Percentiles rank a stretch among this genome's conserved stretches.
Evolutionary conservation across 139 green algal species (phyloP).

Genomic region (Microglena sp.): DNA sequence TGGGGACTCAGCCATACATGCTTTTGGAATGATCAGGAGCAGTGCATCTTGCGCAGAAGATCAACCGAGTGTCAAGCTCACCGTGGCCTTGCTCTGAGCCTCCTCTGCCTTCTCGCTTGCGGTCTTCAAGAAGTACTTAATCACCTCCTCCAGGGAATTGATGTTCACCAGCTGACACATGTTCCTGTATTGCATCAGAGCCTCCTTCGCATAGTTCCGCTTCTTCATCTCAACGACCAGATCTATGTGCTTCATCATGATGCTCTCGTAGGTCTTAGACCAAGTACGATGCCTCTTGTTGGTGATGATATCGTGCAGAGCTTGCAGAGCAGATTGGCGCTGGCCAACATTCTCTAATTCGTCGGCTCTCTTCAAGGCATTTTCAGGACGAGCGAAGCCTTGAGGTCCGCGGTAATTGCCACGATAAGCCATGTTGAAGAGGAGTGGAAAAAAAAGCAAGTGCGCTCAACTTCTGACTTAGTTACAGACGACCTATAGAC

Average conservation of each 20-base stretch:
- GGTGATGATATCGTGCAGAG: constrained; percentile 92
- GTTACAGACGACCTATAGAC: not conserved
- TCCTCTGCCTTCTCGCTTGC: constrained; percentile 81
- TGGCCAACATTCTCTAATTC: constrained; percentile 92
- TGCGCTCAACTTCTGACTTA: not conserved
- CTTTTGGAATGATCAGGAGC: too few species aligned
- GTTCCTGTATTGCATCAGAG: constrained; percentile 97
- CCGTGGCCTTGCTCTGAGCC: constrained; percentile 64
- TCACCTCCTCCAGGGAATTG: constrained; percentile 90
- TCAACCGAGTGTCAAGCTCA: too few species aligned
- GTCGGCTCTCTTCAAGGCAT: constrained; percentile 94
- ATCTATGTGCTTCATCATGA: constrained; percentile 97
- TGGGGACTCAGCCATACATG: not conserved
- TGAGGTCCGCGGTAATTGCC: not conserved
- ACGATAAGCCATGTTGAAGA: not conserved
- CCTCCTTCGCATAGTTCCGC: constrained; percentile 93
- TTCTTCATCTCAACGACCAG: constrained; percentile 86
- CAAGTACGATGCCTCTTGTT: constrained; percentile 93
- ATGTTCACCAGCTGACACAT: constrained; percentile 95
- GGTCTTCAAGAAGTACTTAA: constrained; percentile 94
- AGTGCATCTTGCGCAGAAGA: too few species aligned
- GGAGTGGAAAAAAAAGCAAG: not conserved
- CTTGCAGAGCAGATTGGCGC: constrained; percentile 69
- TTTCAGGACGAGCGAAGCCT: constrained; percentile 86
- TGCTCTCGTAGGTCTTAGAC: constrained; percentile 83